Evolutionary conservation across 495 filamentous ascomycete species (phyloP).

Genomic region (Glutinoglossum americanum): DNA sequence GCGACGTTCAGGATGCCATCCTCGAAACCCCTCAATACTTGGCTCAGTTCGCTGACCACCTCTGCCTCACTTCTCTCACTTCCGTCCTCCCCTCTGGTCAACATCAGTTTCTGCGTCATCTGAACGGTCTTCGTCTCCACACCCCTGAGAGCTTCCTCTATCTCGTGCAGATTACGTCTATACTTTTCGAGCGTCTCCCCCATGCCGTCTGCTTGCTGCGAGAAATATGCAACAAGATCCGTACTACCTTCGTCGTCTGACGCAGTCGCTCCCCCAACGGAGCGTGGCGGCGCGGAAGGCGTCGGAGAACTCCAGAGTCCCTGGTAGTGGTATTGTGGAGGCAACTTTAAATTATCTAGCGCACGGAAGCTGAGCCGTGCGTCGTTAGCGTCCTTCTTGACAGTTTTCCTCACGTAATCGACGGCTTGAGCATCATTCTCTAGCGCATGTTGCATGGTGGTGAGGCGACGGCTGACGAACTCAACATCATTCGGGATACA

Average conservation of each 20-base stretch:
- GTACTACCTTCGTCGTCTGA: conserved; percentile 34
- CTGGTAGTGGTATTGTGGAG: conserved; percentile 46
- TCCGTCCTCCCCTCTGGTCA: conserved; percentile 29
- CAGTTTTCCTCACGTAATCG: conserved; percentile 36
- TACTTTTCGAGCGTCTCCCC: conserved; percentile 40
- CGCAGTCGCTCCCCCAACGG: conserved; percentile 20
- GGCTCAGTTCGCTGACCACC: conserved; percentile 35
- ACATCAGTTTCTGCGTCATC: conserved; percentile 45
- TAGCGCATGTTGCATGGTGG: conserved; percentile 49
- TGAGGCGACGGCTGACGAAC: conserved; percentile 48
- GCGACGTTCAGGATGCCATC: conserved; percentile 57
- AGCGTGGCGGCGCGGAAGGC: conserved; percentile 4
- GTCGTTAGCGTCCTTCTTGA: conserved; percentile 45
- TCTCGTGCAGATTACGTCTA: conserved; percentile 48
- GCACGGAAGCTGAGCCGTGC: conserved; percentile 53
- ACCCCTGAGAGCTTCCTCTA: conserved; percentile 59
- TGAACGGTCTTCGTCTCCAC: conserved; percentile 48
- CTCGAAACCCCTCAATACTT: conserved; percentile 57
- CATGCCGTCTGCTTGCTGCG: conserved; percentile 49
- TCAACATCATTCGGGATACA: conserved; percentile 53
- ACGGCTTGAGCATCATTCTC: conserved; percentile 54
- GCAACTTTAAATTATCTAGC: conserved; percentile 54
- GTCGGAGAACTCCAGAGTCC: conserved; percentile 27
- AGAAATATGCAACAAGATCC: conserved; percentile 57
- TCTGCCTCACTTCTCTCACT: conserved; percentile 21